Percentiles rank a stretch among this genome's conserved stretches.
Evolutionary conservation across 2,329 filamentous ascomycete genomes (phyloP).

Genomic region (Pleurostoma richardsiae): DNA sequence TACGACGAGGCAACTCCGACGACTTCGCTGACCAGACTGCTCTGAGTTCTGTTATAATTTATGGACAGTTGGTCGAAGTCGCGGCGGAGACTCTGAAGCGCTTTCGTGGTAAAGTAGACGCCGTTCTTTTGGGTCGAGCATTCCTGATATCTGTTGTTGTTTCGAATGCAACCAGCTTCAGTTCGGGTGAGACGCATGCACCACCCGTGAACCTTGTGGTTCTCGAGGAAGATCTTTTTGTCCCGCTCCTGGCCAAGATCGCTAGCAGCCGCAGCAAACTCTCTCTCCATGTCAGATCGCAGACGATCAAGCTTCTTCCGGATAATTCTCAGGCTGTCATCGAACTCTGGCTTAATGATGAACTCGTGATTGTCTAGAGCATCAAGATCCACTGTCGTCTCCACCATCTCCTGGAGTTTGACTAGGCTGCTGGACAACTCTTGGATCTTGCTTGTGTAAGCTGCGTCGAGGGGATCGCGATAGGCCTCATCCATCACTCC

Average conservation of each 20-base stretch:
- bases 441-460: conserved; percentile 80
- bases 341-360: conserved; percentile 98
- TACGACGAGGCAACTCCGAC: conserved; percentile 92
- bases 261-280: conserved; percentile 69
- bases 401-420: conserved; percentile 95
- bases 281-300: conserved; percentile 73
- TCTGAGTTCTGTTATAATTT: conserved; percentile 93
- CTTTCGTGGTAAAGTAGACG: conserved; percentile 91
- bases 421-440: conserved; percentile 72
- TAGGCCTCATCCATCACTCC: conserved; percentile 95
- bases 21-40: conserved; percentile 85
- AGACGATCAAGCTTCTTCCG: conserved; percentile 85
- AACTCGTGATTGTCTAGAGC: conserved; percentile 96
- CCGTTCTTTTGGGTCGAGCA: conserved; percentile 98
- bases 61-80: conserved; percentile 92
- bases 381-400: conserved; percentile 93
- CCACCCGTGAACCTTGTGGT: conserved; percentile 93
- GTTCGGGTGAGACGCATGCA: conserved; percentile 90
- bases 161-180: conserved; percentile 89
- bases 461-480: conserved; percentile 75
- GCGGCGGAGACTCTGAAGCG: conserved; percentile 72
- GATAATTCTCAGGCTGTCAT: conserved; percentile 82
- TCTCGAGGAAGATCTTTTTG: conserved; percentile 97
- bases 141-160: conserved; percentile 85
- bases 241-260: conserved; percentile 91